Percentiles rank a stretch among this genome's conserved stretches.
Evolutionary conservation across 306 rosid genomes (phyloP).

Genomic region (Geum urbanum): DNA sequence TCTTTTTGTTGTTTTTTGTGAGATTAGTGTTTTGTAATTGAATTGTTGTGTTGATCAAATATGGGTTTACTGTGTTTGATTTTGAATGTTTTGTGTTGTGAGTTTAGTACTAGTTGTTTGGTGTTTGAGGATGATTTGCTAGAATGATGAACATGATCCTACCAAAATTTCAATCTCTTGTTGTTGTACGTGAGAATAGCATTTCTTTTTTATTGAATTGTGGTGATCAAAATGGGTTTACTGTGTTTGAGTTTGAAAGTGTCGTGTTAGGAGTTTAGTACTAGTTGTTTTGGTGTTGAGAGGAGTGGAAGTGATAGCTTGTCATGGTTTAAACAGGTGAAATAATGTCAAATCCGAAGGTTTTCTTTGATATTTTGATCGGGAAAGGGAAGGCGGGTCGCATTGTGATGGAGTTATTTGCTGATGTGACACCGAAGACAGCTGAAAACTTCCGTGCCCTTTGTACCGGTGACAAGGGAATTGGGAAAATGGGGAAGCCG

Average conservation of each 20-base stretch:
- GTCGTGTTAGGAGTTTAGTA: background rate
- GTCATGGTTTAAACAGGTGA: background rate
- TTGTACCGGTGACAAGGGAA: conserved; percentile 74
- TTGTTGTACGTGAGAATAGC: background rate
- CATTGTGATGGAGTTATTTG: conserved; percentile 66
- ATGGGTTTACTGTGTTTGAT: background rate
- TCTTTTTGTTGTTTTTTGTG: background rate
- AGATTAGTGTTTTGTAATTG: background rate
- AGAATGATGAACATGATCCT: conserved; percentile 44
- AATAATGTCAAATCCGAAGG: conserved; percentile 70
- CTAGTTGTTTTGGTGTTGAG: background rate
- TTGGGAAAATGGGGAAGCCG: conserved; percentile 59
- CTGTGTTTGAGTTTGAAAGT: background rate
- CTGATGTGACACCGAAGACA: conserved; percentile 70
- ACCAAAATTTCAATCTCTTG: background rate
- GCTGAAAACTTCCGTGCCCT: conserved; percentile 91
- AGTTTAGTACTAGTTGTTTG: background rate
- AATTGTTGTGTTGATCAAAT: background rate
- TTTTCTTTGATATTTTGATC: conserved; percentile 74
- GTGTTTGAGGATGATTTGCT: conserved; percentile 22
- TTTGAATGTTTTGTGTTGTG: background rate
- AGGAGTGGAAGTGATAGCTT: background rate
- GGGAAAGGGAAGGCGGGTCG: conserved; percentile 78
- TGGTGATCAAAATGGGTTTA: background rate
- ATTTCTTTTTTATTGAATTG: background rate